A percentile compares a stretch with the other conserved stretches of the same genome.
Conservation (phyloP, 768 basidiomycete genomes). For the Amanita rimosa region DNA sequence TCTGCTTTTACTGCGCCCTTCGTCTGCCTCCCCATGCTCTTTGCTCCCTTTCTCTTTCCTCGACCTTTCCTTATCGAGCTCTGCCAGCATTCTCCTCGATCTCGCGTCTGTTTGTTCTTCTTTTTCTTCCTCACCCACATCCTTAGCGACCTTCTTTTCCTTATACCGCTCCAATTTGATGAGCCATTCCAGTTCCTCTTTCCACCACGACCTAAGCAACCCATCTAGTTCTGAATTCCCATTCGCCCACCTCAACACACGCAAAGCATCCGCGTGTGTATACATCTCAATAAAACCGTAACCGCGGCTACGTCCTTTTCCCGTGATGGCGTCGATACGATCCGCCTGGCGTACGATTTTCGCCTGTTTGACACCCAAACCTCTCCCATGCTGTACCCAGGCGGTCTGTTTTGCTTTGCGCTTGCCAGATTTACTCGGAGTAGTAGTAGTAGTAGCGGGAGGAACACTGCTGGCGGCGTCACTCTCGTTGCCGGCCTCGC, state of each 20-base stretch:
- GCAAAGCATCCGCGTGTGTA: constrained; percentile 80
- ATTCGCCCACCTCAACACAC: constrained; percentile 90
- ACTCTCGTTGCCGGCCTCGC: constrained; percentile 16
- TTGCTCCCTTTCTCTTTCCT: constrained; percentile 45
- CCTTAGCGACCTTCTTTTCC: constrained; percentile 37
- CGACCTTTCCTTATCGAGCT: constrained; percentile 31
- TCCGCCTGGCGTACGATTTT: constrained; percentile 89
- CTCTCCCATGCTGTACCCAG: constrained; percentile 13
- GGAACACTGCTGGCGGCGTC: constrained; percentile 35
- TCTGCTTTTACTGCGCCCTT: constrained; percentile 25
- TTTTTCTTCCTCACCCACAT: constrained; percentile 45
- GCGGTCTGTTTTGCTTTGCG: constrained; percentile 14
- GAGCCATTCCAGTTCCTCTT: constrained; percentile 53
- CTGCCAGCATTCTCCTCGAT: constrained; percentile 37
- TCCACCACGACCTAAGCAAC: constrained; percentile 79
- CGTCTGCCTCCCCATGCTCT: constrained; percentile 42
- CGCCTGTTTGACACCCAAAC: constrained; percentile 57
- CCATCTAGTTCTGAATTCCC: constrained; percentile 60
- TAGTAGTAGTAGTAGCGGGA: constrained; percentile 22
- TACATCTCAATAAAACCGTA: constrained; percentile 83
- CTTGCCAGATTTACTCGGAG: constrained; percentile 14
- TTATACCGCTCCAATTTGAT: constrained; percentile 32
- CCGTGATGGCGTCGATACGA: constrained; percentile 80
- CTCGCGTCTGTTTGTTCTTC: constrained; percentile 46
- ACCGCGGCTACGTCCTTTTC: constrained; percentile 81